These are phyloP conservation scores for Escallonia rubra DNA, from an alignment of 129 eudicot genomes.

Conservation along the genomic window DNA sequence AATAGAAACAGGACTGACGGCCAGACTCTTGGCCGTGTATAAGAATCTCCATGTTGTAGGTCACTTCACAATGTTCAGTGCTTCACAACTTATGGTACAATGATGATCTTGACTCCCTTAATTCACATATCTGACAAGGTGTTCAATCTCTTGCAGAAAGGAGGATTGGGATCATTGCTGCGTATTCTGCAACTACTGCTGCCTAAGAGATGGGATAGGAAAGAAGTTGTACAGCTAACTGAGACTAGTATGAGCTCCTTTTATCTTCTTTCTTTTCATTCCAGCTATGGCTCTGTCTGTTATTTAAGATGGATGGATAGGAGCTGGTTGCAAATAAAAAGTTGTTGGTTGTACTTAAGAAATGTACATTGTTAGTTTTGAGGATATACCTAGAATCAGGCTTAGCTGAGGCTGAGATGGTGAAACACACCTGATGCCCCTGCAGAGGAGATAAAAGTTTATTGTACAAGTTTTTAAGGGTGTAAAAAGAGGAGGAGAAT, in stretches of 20 bases:
- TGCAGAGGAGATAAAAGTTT: constrained; percentile 40
- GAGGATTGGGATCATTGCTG: constrained; percentile 71
- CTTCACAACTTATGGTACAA: neutral
- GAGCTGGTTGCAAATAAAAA: constrained; percentile 46
- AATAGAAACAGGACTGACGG: too few species aligned
- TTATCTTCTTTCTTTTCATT: constrained; percentile 36
- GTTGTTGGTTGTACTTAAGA: constrained; percentile 52
- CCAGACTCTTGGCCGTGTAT: too few species aligned
- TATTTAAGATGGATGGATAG: constrained; percentile 14
- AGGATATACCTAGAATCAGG: constrained; percentile 72
- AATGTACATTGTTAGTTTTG: constrained; percentile 63
- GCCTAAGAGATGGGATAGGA: constrained; percentile 35
- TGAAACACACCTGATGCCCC: constrained; percentile 56
- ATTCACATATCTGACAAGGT: neutral
- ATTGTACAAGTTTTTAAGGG: constrained; percentile 36
- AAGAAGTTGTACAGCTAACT: constrained; percentile 93
- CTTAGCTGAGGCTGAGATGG: constrained; percentile 68
- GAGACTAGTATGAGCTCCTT: constrained; percentile 58
- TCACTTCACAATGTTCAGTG: too few species aligned
- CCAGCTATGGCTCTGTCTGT: constrained; percentile 32
- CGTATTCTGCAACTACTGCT: constrained; percentile 31
- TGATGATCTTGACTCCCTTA: neutral
- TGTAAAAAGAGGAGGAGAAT: constrained; percentile 34
- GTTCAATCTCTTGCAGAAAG: constrained; percentile 46
- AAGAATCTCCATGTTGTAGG: too few species aligned